phyloP scores from a whole-genome alignment of 768 basidiomycete genomes.

The Trametes meyenii region DNA sequence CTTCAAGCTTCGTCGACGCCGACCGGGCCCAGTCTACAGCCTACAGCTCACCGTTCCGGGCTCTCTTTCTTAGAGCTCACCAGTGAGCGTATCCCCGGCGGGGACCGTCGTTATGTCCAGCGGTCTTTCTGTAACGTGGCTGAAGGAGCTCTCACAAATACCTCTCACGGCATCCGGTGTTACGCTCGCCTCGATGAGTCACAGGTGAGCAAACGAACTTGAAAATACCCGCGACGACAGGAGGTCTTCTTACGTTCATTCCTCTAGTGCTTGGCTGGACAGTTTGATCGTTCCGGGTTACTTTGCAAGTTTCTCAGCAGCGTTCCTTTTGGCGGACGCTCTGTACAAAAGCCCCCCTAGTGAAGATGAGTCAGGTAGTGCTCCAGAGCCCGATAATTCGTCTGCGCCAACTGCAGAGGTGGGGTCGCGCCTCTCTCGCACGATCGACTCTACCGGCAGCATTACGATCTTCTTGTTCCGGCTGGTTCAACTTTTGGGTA shows the following conservation, averaged over 20 bases:
- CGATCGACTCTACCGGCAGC: neutral
- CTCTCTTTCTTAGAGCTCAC: too few species aligned
- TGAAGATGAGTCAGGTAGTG: too few species aligned
- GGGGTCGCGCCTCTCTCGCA: neutral
- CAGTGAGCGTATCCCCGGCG: too few species aligned
- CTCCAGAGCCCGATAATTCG: neutral
- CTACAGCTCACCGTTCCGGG: too few species aligned
- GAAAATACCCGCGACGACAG: neutral
- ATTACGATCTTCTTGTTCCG: neutral
- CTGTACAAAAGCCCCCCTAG: too few species aligned
- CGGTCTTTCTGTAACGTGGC: neutral
- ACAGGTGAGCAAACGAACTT: neutral
- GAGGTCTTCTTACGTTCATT: neutral
- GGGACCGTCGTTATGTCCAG: too few species aligned
- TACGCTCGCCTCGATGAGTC: neutral
- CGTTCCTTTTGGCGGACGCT: neutral
- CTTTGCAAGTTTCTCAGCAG: neutral
- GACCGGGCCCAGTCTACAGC: too few species aligned
- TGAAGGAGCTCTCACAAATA: neutral
- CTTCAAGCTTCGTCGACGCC: too few species aligned
- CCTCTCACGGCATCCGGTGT: neutral
- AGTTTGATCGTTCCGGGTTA: neutral
- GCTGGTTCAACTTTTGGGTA: neutral
- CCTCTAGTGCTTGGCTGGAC: neutral
- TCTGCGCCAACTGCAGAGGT: neutral